Conservation (phyloP, 1,139 yeast species). For the Saccharomyces pastorianus region DNA sequence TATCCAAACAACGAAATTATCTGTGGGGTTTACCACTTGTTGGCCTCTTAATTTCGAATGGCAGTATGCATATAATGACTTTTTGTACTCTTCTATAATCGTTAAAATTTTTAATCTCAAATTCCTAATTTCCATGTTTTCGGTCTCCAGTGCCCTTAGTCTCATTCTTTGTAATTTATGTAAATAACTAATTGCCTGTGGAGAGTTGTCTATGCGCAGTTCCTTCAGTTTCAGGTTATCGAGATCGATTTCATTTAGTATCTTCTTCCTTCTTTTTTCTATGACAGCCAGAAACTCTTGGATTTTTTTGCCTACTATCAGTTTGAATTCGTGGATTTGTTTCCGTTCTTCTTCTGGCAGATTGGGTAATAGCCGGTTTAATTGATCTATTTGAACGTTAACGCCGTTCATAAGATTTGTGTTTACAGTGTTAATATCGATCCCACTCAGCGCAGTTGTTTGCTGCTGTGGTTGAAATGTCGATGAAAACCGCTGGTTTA, state of each 20-base stretch:
- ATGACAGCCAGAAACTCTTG: constrained; percentile 17
- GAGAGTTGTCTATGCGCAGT: constrained; percentile 12
- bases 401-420: background rate
- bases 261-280: constrained; percentile 19
- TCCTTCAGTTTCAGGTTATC: constrained; percentile 16
- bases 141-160: constrained; percentile 29
- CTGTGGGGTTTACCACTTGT: constrained; percentile 20
- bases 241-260: constrained; percentile 17
- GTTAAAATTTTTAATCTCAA: constrained; percentile 20
- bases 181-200: constrained; percentile 15
- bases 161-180: constrained; percentile 27
- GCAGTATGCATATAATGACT: constrained; percentile 19
- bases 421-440: background rate
- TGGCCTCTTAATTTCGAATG: constrained; percentile 15
- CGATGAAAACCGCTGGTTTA: background rate
- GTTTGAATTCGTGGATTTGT: constrained; percentile 17
- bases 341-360: constrained; percentile 14
- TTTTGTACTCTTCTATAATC: constrained; percentile 25
- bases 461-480: background rate
- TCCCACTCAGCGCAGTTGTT: background rate
- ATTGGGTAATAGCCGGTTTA: constrained; percentile 4
- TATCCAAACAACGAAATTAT: constrained; percentile 21
- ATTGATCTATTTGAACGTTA: background rate
- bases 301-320: constrained; percentile 16
- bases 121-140: constrained; percentile 26